Evolutionary conservation across 2,329 filamentous ascomycete genomes (phyloP), one percentile per base, ranked within the genome.

Genomic region (Didymella arachidicola): DNA sequence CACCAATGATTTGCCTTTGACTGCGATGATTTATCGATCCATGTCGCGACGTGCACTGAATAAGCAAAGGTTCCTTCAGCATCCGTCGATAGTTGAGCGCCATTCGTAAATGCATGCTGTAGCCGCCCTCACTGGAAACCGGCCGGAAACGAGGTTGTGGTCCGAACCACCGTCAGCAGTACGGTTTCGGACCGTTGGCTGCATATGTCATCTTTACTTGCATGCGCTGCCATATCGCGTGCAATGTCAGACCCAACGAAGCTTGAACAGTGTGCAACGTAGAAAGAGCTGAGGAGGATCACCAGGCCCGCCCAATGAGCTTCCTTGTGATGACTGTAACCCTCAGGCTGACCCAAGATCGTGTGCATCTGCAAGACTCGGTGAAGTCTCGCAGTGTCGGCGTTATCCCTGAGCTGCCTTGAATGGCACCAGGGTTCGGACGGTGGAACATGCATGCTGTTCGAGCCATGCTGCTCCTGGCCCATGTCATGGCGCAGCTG

Each of bases 181-280:
- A 59, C 56, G 56, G 46, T 4, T 49, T 53, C 45, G 46, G 56
- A 46, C 50, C 51, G 56, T 45, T 42, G 3, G 11, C 12, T 36
- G 32, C 34, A 49, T 19, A 22, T 34, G 38, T 49, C 26, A 14
- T 22, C 2, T 30, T 26, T 50, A 25, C 12, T 34, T 30, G 30
- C 41, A 39, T 45, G 44, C 39, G 38, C 12, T 47, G 29, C 27
- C 3, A 19, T 7, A 27, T n/a, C 3, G 12, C 7, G 19, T 25
- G 11, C 2, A 29, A 27, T 7, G 34, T 41, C 22, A 16, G 16
- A 41, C 12, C 16, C n/a, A 25, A 18, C 41, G 2, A n/a, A 14
- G 11, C 27, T 39, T 4, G 16, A 39, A 18, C 16, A 19, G 36
- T 18, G n/a, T 19, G 19, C 14, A 32, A 8, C 1, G 26, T 19